Evolutionary conservation across 2,329 filamentous ascomycete genomes (phyloP), one percentile per base, ranked within the genome.

Genomic region (Plenodomus tracheiphilus): DNA sequence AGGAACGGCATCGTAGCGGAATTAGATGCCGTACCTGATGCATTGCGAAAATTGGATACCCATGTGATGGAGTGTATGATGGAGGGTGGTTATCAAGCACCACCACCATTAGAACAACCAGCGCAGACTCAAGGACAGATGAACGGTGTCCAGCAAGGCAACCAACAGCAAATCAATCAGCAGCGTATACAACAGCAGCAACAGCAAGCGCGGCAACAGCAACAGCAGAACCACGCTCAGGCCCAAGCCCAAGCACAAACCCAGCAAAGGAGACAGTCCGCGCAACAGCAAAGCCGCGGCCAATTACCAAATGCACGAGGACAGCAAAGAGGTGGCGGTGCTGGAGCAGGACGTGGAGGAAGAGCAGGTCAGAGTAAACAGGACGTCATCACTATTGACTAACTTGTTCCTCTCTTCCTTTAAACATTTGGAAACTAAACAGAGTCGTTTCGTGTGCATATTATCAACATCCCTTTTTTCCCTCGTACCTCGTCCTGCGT

Each of bases 31-130:
- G 58, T 75, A 11, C 63, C 59, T 15, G 61, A 66, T 22, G 72
- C 70, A 13, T 41, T 79, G 22, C 53, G 60, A 39, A 66, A 61
- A 39, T 58, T 78, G 6, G 66, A 79, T 49, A 63, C 68, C 19
- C 52, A 67, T 18, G 67, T 79, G 5, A 46, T 70, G 21, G 55
- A 51, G n/a, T 74, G 62, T 49, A 64, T 54, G 13, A 64, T 68
- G 49, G 57, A 61, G 35, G 63, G 61, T 13, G 65, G 61, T 2
- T 61, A 67, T 35, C 54, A 60, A 15, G 50, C 58, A 6, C 62
- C 60, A 0, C 55, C 58, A 6, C 59, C 53, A 11, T 41, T 60
- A 1, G 56, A 58, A 37, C 36, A 41, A 9, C 45, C 47, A 0
- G 39, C 36, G 4, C n/a, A n/a, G n/a, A 38, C 43, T 8, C 41